Conservation (phyloP, 768 basidiomycete genomes). For the Mycena galopus region DNA sequence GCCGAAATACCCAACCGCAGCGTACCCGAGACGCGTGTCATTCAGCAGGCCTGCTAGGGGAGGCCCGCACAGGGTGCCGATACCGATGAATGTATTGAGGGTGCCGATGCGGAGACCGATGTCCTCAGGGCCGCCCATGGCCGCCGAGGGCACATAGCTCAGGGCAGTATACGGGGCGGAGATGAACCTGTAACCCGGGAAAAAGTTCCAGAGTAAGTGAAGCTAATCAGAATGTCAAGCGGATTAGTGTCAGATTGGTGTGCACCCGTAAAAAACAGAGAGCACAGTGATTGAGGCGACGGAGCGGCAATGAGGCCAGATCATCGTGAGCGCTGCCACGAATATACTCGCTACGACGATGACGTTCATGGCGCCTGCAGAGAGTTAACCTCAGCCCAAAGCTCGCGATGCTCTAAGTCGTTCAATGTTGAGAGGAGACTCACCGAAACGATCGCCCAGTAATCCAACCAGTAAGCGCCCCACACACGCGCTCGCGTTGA, state of each 20-base stretch:
- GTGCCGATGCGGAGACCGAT: not conserved
- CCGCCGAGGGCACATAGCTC: not conserved
- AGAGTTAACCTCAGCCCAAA: too few species aligned
- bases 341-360: not conserved
- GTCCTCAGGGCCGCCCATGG: not conserved
- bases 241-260: not conserved
- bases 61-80: slow-evolving; percentile 1
- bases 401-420: too few species aligned
- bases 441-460: slow-evolving; percentile 9
- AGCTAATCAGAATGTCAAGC: not conserved
- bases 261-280: not conserved
- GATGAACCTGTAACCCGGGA: not conserved
- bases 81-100: not conserved
- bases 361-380: not conserved
- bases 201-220: not conserved
- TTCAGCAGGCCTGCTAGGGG: slow-evolving; percentile 2
- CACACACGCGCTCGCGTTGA: not conserved
- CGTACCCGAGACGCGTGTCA: not conserved
- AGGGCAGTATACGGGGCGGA: not conserved
- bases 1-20: not conserved
- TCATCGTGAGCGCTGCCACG: not conserved
- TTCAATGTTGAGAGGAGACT: not conserved
- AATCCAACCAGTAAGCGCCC: not conserved
- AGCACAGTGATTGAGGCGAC: not conserved
- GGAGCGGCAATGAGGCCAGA: slow-evolving; percentile 1